Conservation (phyloP, 2,329 filamentous ascomycete genomes). For the Westerdykella sp. region DNA sequence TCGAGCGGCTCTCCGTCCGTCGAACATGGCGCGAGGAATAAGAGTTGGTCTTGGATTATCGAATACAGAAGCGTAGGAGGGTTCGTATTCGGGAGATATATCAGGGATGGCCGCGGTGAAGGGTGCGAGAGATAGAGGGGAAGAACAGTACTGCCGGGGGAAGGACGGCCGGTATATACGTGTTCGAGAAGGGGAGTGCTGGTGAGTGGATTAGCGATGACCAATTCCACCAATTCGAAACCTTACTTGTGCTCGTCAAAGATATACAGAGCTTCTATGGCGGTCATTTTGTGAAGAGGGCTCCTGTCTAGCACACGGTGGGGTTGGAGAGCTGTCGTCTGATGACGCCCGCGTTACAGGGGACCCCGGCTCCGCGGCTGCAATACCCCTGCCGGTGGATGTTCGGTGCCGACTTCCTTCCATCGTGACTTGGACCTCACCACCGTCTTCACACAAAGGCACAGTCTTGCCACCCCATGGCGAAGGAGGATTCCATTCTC, state of each 20-base stretch:
- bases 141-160: slow-evolving; percentile 68
- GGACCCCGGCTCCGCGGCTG: not conserved
- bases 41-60: slow-evolving; percentile 75
- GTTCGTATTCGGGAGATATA: slow-evolving; percentile 75
- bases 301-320: slow-evolving; percentile 7
- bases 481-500: not conserved
- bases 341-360: slow-evolving; percentile 6
- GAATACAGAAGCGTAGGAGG: slow-evolving; percentile 87
- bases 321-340: slow-evolving; percentile 15
- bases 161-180: slow-evolving; percentile 75
- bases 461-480: not conserved
- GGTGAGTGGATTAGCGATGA: slow-evolving; percentile 3
- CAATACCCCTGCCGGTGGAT: not conserved
- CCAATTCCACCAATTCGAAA: not conserved
- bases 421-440: not conserved
- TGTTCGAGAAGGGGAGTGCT: slow-evolving; percentile 85
- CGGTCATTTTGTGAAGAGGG: slow-evolving; percentile 46
- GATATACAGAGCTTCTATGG: slow-evolving; percentile 93
- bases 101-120: slow-evolving; percentile 72
- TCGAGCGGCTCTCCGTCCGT: slow-evolving; percentile 83
- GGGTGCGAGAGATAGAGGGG: slow-evolving; percentile 82
- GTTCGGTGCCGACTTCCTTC: not conserved
- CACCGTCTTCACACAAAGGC: slow-evolving; percentile 2
- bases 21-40: slow-evolving; percentile 80
- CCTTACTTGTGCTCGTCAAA: slow-evolving; percentile 89